phyloP scores from a whole-genome alignment of 108 stramenopile species.

The Hondaea fermentalgiana region DNA sequence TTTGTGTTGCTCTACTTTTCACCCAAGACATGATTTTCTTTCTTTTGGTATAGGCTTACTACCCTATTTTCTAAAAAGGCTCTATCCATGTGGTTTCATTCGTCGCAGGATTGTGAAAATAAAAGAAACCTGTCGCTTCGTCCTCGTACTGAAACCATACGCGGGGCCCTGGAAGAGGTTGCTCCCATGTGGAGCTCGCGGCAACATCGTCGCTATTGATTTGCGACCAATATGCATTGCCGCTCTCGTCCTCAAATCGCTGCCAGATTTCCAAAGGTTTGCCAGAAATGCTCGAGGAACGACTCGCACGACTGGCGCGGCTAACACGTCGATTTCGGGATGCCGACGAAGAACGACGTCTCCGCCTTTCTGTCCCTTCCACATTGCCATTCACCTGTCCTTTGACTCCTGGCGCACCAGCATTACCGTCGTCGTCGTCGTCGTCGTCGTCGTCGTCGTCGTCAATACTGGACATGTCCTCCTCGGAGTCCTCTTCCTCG shows the following conservation, averaged over 20 bases:
- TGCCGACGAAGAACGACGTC: no score
- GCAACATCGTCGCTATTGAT: background rate
- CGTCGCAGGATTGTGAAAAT: background rate
- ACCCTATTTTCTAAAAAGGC: background rate
- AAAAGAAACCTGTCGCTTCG: background rate
- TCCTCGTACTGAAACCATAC: constrained; percentile 12
- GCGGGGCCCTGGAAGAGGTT: background rate
- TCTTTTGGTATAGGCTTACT: no score
- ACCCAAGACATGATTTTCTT: no score
- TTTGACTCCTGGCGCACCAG: no score
- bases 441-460: no score
- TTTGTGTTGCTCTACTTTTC: no score
- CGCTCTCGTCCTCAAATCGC: background rate
- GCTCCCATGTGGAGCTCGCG: background rate
- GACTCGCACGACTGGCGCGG: no score
- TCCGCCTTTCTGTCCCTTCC: no score
- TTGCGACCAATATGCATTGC: background rate
- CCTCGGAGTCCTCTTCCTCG: background rate
- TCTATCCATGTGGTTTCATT: background rate
- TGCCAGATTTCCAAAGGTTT: background rate
- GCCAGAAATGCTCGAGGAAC: no score
- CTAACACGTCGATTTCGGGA: no score
- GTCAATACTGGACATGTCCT: background rate
- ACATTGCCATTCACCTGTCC: no score
- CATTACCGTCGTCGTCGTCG: no score